Evolutionary conservation across 345 rosid genomes (phyloP), one percentile per base, ranked within the genome.

Genomic region (Raphanus raphanistrum): DNA sequence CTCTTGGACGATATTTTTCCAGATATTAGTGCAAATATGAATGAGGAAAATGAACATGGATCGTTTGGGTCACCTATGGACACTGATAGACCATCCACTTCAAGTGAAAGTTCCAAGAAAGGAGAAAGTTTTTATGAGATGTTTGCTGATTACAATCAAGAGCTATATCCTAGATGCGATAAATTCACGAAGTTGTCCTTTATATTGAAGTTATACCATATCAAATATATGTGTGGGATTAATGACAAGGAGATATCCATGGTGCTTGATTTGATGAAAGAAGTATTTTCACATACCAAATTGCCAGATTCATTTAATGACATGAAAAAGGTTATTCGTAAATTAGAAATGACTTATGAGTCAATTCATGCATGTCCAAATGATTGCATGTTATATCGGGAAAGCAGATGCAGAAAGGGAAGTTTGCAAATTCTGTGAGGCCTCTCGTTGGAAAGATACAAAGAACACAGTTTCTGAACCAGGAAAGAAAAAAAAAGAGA

Each of bases 191-290:
- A 70, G 52, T 21, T 70, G 13, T 57, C 64, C 0, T 55, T 70
- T 6, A 55, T 70, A 25, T n/a, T 70, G 25, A 70, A 17, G 50
- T 7, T 58, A 8, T 71, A 58, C 8, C 74, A 57, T 35, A 70
- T 70, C 63, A 70, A 55, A 4, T 55, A 27, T 6, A 60, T 68
- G 27, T 68, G 72, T 16, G 6, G n/a, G 8, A 48, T 48, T 15
- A 68, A 2, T 4, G 60, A 68, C 9, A 68, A 68, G 6, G 28
- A 28, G n/a, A 68, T 68, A 10, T 68, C 41, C 1, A 68, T 68
- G 61, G n/a, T 28, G 26, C 59, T 68, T 68, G 71, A 48, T 68
- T 68, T 48, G 9, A 25, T 68, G 13, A 68, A 68, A 29, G 38
- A 68, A 28, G 60, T 60, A 28, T 68, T 68, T 68, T 28, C 60